Evolutionary conservation across 345 rosid species (phyloP), one percentile per base, ranked within the genome.

Genomic region (Abelmoschus esculentus): DNA sequence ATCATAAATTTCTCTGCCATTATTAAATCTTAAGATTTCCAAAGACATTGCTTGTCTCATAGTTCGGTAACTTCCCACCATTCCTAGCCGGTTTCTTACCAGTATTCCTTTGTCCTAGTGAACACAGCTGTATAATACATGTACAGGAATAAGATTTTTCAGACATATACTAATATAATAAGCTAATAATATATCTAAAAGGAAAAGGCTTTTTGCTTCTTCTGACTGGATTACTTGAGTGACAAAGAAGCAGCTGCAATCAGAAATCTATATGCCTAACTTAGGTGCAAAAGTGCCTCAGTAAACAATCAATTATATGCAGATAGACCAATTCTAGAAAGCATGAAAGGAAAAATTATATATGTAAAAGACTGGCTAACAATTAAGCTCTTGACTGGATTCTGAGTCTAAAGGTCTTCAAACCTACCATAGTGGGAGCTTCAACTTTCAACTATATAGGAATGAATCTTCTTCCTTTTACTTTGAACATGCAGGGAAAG

Each of bases 371-470:
- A 65, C 36, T 47, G 19, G 55, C 46, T 53, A 46, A 13, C 14
- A 65, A 18, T 44, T 6, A 64, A 12, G 53, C 3, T 44, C 5
- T 17, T 64, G 50, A 64, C 31, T 62, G 17, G 50, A 62, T 64
- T 64, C 68, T 22, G 34, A 14, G 26, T 65, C 69, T 14, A 40
- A 53, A 13, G 54, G 46, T 65, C 28, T 46, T 34, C 19, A 65
- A 46, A 12, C 69, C 69, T 26, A 46, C 69, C 69, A 46, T 22
- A 13, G 69, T 65, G 69, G 68, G 53, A 15, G 54, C 54, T 65
- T 65, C 38, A 65, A 36, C 29, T 14, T 53, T 49, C 53, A 49
- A 49, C 55, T 26, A 65, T 7, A 40, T 62, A 12, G 42, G 68
- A 42, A 64, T 42, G 42, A 38, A 52, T 19, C 68, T 18, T 9